Percentiles rank a stretch among this genome's conserved stretches.
Evolutionary conservation across 257 asterid genomes (phyloP).

Genomic region (Parsonsia alboflavescens): DNA sequence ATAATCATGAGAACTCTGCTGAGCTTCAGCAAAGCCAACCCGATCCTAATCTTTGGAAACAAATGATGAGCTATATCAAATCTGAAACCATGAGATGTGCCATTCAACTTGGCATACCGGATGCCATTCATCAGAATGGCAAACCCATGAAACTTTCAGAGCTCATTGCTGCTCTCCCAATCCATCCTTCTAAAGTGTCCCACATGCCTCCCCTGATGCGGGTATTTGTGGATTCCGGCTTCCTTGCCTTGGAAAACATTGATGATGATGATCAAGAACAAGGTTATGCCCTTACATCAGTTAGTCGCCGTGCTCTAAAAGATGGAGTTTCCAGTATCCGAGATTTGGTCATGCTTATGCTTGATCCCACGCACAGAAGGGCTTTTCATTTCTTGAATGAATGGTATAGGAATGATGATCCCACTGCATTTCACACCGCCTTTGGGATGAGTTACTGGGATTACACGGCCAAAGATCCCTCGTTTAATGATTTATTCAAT

Average conservation of each 20-base stretch:
- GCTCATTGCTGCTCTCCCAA: neutral
- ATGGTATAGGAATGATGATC: conserved; percentile 11
- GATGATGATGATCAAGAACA: neutral
- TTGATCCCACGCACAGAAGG: neutral
- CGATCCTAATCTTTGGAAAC: conserved; percentile 18
- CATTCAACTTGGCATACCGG: conserved; percentile 15
- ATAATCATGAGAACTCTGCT: neutral
- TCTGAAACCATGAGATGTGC: conserved; percentile 13
- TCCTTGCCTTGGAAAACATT: conserved; percentile 1
- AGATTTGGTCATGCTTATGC: neutral
- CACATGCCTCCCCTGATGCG: too few species aligned
- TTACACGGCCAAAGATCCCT: neutral
- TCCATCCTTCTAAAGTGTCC: conserved; percentile 10
- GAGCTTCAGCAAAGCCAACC: conserved; percentile 13
- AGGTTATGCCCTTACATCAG: conserved; percentile 6
- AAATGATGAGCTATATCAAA: conserved; percentile 1
- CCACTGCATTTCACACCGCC: conserved; percentile 13
- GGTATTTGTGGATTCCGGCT: conserved; percentile 13
- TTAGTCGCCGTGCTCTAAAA: neutral
- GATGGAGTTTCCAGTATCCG: neutral
- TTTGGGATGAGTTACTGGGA: too few species aligned
- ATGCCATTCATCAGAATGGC: conserved; percentile 13
- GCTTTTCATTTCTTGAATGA: neutral
- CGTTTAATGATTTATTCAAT: conserved; percentile 17
- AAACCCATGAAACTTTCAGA: conserved; percentile 9